Evolutionary conservation across 768 basidiomycete genomes (phyloP).

Genomic region (Termitomyces titanicus): DNA sequence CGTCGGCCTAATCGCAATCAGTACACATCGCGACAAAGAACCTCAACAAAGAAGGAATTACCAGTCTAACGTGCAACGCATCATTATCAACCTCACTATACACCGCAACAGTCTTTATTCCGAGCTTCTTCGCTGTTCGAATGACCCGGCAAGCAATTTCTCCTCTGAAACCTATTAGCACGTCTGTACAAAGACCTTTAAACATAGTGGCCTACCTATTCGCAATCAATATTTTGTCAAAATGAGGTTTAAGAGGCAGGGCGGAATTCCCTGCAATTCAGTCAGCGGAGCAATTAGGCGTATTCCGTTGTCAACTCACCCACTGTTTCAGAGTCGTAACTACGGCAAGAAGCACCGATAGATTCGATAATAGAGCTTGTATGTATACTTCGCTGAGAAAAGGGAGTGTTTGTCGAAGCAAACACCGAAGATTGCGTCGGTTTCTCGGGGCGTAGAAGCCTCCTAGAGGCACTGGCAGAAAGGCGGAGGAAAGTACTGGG

Average conservation of each 20-base stretch:
- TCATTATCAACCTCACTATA: conserved; percentile 85
- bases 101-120: conserved; percentile 89
- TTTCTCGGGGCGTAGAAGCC: not conserved
- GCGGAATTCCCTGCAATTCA: conserved; percentile 22
- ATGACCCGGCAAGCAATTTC: conserved; percentile 97
- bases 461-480: not conserved
- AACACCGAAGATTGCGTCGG: not conserved
- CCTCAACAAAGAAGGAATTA: conserved; percentile 24
- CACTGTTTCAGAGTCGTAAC: not conserved
- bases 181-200: conserved; percentile 26
- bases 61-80: conserved; percentile 80
- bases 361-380: not conserved
- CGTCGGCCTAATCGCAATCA: conserved; percentile 57
- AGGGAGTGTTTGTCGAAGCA: not conserved
- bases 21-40: not conserved
- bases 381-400: not conserved
- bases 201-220: conserved; percentile 18
- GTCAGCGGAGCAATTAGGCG: not conserved
- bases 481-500: conserved; percentile 4
- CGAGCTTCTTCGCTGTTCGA: conserved; percentile 81
- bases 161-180: conserved; percentile 47
- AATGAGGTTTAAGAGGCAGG: conserved; percentile 26
- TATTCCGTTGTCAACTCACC: not conserved
- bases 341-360: not conserved
- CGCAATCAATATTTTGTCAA: conserved; percentile 25